Conservation (phyloP, 306 rosid species). For the Alnus glutinosa region DNA sequence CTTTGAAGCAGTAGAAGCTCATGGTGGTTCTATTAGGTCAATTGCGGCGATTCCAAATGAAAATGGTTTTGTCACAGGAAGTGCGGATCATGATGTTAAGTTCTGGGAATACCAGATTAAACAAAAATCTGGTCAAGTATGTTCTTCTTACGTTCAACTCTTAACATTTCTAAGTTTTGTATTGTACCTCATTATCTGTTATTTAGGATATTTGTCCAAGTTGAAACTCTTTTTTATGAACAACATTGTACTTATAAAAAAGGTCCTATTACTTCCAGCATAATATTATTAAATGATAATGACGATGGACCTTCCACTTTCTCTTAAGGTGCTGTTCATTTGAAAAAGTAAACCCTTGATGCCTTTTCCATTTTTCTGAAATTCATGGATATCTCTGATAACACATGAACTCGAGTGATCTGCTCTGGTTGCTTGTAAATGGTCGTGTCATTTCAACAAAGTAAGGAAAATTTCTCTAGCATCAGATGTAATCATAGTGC, state of each 20-base stretch:
- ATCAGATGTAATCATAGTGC: not conserved
- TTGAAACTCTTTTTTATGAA: not conserved
- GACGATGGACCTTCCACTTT: not conserved
- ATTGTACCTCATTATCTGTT: not conserved
- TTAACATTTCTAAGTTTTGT: not conserved
- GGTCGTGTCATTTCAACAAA: not conserved
- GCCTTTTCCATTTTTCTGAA: not conserved
- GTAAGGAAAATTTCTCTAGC: not conserved
- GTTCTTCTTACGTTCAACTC: constrained; percentile 35
- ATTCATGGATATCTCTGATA: not conserved
- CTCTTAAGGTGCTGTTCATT: not conserved
- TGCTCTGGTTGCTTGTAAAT: not conserved
- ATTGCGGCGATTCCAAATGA: constrained; percentile 71
- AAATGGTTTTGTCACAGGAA: constrained; percentile 85
- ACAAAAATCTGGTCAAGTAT: constrained; percentile 74
- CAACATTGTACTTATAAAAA: not conserved
- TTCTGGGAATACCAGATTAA: constrained; percentile 82
- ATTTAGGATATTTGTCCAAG: not conserved
- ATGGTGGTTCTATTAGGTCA: constrained; percentile 73
- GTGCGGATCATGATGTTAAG: constrained; percentile 89
- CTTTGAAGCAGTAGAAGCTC: constrained; percentile 81
- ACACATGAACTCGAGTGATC: not conserved
- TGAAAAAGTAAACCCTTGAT: not conserved
- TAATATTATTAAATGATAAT: too few species aligned
- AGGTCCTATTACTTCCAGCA: not conserved